A percentile compares a stretch with the other conserved stretches of the same genome.
phyloP scores from a whole-genome alignment of 495 filamentous ascomycete genomes.

The Evansstolkia leycettana region DNA sequence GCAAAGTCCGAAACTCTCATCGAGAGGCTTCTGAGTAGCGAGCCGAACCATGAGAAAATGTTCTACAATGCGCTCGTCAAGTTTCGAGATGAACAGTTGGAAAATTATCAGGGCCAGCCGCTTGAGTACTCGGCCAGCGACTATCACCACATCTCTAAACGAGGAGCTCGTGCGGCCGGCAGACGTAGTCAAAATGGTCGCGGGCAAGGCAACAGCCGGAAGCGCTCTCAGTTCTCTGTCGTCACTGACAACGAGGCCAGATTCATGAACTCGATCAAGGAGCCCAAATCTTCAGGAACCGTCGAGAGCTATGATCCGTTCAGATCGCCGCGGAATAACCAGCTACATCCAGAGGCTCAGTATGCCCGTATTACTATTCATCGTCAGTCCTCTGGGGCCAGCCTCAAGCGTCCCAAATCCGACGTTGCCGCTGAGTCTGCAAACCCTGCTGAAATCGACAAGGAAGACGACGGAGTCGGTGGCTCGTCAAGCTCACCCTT shows the following conservation, averaged over 20 bases:
- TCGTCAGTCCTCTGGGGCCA: constrained; percentile 17
- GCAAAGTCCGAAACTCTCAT: constrained; percentile 60
- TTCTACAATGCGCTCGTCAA: constrained; percentile 77
- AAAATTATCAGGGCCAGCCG: constrained; percentile 64
- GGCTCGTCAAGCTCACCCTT: constrained; percentile 18
- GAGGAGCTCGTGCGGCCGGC: constrained; percentile 33
- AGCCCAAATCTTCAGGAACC: constrained; percentile 32
- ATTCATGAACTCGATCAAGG: constrained; percentile 29
- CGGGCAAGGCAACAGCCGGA: constrained; percentile 30
- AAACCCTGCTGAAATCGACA: constrained; percentile 15
- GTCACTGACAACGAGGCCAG: constrained; percentile 43
- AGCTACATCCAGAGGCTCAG: constrained; percentile 24
- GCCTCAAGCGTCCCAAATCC: background rate
- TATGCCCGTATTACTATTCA: constrained; percentile 59
- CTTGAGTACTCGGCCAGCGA: constrained; percentile 75
- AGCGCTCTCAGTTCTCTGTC: constrained; percentile 59
- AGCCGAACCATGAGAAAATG: constrained; percentile 78
- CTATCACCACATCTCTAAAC: constrained; percentile 63
- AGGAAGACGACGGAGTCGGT: constrained; percentile 6
- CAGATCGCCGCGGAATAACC: constrained; percentile 47
- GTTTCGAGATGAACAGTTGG: constrained; percentile 69
- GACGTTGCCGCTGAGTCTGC: constrained; percentile 10
- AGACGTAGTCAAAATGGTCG: constrained; percentile 19
- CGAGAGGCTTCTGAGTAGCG: constrained; percentile 47
- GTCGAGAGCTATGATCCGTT: constrained; percentile 73